Evolutionary conservation across 768 basidiomycete genomes (phyloP), one percentile per base, ranked within the genome.

Genomic region (Pholiota conissans): DNA sequence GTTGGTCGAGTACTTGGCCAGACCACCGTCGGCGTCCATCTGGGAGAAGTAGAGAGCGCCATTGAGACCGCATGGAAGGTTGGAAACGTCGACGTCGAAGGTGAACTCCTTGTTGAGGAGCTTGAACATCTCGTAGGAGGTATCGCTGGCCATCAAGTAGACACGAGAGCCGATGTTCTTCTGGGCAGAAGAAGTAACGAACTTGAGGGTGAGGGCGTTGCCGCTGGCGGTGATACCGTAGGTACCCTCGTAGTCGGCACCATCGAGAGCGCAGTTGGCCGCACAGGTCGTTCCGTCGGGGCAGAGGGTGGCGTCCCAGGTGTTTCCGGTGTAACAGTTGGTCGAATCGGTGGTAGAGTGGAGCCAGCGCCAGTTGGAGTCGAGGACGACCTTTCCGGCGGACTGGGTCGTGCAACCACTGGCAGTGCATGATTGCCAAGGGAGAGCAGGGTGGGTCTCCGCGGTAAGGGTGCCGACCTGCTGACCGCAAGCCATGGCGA

Each of bases 1-100:
- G 77, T 85, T 84, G 67, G 61, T 73, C n/a, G 81, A 58, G 73
- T 68, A 78, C 63, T 71, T 73, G 55, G 81, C 59, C 61, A 75
- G 45, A 39, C 82, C 83, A 74, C 83, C 83, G 62, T 84, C 81
- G 18, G 77, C 71, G 61, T 76, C 78, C 83, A 85, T 85, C 70
- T 82, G 75, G 56, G 74, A 69, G 73, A 84, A 80, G 73, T 83
- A 83, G 65, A 84, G 73, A 32, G 83, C 83, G 66, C 81, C 82
- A 71, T 85, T 85, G 65, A 84, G 76, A 60, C 83, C 84, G 64
- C 83, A 84, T 27, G 77, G 77, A 50, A 85, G 76, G 65, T 82
- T 74, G 61, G 82, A 81, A 60, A 85, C 74, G 66, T 84, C 82
- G 65, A 85, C 82, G 69, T 83, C 81, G 73, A 85, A 84, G 56